Base-by-base conservation (phyloP, 441 rosid species). In the Eutrema salsugineum region DNA sequence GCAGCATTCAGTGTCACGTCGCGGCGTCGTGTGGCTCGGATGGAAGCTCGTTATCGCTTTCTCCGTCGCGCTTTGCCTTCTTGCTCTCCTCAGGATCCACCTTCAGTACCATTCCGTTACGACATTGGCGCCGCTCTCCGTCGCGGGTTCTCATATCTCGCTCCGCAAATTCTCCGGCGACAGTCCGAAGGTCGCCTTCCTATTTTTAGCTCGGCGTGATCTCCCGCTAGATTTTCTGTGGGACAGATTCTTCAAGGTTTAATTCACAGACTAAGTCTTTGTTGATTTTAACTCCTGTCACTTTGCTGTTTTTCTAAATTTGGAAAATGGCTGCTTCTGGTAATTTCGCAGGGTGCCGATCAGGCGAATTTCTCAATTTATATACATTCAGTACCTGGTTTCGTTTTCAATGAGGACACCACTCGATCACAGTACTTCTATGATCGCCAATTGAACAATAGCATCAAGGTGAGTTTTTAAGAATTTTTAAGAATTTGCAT, bases 221-320 rank as follows among this genome's bases (percentile, higher is more conserved):
- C 81, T 92, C 53, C 96, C 97, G 11, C 91, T 90, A 15, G 97
- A 92, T 86, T 92, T 92, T 61, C 93, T 92, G 8, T 92, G 97
- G 97, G 87, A 75, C 12, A 50, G 71, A 75, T 92, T 90, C 84
- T 85, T 90, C 78, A 82, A 87, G 94, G 96, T 91, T 8, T 3
- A 40, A 55, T 43, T 24, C 50, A 9, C 3, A 5, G 8, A 44
- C 35, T 3, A 17, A 3, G 30, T 36, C 6, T 15, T 54, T 43
- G 44, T 38, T n/a, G n/a, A n/a, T n/a, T 47, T 19, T 30, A 1
- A 5, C n/a, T 27, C 8, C n/a, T 17, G 7, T 35, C 16, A 27
- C 43, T 14, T 14, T 15, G 15, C 8, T 20, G 28, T 16, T 24
- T 24, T 43, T 22, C 35, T n/a, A 48, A 63, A 60, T 49, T 39